Evolutionary conservation across 805 yeast species (phyloP).

Genomic region (Wickerhamomyces subpelliculosus): DNA sequence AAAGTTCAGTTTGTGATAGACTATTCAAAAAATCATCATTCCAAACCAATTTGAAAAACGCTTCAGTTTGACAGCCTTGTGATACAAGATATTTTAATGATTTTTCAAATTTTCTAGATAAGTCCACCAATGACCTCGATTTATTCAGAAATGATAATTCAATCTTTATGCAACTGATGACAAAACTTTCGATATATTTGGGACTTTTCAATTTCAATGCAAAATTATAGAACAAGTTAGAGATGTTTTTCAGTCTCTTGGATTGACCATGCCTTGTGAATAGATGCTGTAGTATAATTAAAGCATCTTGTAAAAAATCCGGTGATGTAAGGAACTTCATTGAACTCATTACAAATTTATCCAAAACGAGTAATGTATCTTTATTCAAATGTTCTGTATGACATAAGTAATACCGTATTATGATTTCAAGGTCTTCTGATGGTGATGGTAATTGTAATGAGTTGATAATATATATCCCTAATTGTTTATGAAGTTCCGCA

Average conservation of each 20-base stretch:
- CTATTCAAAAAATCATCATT: slow-evolving; percentile 8
- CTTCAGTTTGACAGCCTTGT: slow-evolving; percentile 1
- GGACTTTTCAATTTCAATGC: slow-evolving; percentile 17
- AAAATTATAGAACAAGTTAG: slow-evolving; percentile 37
- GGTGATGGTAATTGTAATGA: not conserved
- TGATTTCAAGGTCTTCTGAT: slow-evolving; percentile 1
- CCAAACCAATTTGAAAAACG: slow-evolving; percentile 5
- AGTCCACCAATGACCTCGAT: slow-evolving; percentile 11
- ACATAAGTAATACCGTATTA: slow-evolving; percentile 4
- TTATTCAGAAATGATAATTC: slow-evolving; percentile 7
- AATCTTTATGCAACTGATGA: slow-evolving; percentile 20
- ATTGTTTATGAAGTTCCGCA: slow-evolving; percentile 4
- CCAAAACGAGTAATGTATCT: slow-evolving; percentile 1
- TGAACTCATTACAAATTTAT: slow-evolving; percentile 6
- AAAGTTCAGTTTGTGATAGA: slow-evolving; percentile 4
- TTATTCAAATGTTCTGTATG: slow-evolving; percentile 1
- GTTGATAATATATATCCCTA: slow-evolving; percentile 8
- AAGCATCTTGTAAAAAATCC: slow-evolving; percentile 6
- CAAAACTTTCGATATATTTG: slow-evolving; percentile 5
- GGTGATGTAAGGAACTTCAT: slow-evolving; percentile 2
- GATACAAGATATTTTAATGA: slow-evolving; percentile 23
- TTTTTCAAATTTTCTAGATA: slow-evolving; percentile 27
- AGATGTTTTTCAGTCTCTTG: slow-evolving; percentile 38
- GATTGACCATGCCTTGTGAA: slow-evolving; percentile 19
- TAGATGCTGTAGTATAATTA: slow-evolving; percentile 13